Evolutionary conservation across 2,329 filamentous ascomycete species (phyloP), one percentile per base, ranked within the genome.

Genomic region (Chrysoporthe puriensis): DNA sequence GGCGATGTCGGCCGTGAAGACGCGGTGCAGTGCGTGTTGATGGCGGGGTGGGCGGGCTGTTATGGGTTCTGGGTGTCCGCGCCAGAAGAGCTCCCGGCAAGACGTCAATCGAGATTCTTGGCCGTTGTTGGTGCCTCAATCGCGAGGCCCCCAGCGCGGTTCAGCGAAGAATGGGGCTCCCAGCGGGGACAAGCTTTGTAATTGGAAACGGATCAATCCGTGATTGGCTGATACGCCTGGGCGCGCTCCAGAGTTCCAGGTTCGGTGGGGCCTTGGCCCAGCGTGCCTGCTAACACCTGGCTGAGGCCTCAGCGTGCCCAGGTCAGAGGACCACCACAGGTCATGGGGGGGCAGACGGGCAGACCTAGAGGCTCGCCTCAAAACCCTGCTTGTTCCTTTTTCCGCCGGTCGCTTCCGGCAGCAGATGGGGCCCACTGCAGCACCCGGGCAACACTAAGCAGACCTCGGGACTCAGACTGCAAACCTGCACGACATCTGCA

Each of bases 111-210:
- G 54, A 48, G 62, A 34, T 46, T 61, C 59, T 64, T 44, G 32
- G 43, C n/a, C 32, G 44, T 62, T 62, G 64, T 70, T 44, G 66
- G 60, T 70, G 68, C 66, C 66, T 70, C 66, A 60, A 63, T 68
- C 68, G 50, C 62, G 58, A 70, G 68, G 68, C 68, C 34, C 26
- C 32, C n/a, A 40, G 36, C 16, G 57, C 14, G 14, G 34, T 48
- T 54, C 44, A 52, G 59, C 66, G 60, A 48, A 42, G 40, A 13
- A 58, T 9, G 36, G 36, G 36, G 32, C 54, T 61, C 34, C 13
- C 14, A 5, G 18, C 14, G 14, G 43, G 36, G 48, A 13, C 16
- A 11, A 18, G 61, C 64, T 59, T 68, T 36, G 68, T 67, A 64
- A 65, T 65, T 26, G 59, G n/a, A 26, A n/a, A 14, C 62, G 68